Percentiles rank a stretch among this genome's conserved stretches.
phyloP scores from a whole-genome alignment of 495 filamentous ascomycete genomes.

The Physcia stellaris region DNA sequence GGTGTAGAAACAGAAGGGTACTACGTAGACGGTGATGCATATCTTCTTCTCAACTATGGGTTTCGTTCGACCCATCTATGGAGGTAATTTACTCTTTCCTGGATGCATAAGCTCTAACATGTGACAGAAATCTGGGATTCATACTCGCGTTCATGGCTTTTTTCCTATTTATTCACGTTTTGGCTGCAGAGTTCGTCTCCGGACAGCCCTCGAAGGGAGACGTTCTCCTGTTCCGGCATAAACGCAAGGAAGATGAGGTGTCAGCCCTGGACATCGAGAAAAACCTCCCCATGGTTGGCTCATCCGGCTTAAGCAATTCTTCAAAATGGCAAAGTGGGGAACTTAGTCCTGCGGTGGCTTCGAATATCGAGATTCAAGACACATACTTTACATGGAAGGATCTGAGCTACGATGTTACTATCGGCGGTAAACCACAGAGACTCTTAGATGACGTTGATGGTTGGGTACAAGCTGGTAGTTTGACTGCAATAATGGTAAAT shows the following conservation, averaged over 20 bases:
- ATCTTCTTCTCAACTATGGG: conserved; percentile 44
- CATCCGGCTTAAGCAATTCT: conserved; percentile 12
- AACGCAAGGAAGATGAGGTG: conserved; percentile 49
- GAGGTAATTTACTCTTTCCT: no score
- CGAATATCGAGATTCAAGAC: no score
- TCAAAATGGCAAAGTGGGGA: no score
- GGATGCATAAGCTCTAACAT: no score
- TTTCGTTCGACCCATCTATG: conserved; percentile 53
- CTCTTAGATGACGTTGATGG: conserved; percentile 76
- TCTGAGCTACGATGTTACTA: conserved; percentile 79
- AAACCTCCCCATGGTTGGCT: conserved; percentile 16
- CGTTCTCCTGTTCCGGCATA: conserved; percentile 72
- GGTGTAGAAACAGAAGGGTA: conserved; percentile 45
- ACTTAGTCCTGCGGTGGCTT: no score
- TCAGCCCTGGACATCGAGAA: conserved; percentile 40
- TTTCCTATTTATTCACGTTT: conserved; percentile 52
- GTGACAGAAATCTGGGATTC: conserved; percentile 78
- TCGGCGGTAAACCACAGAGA: conserved; percentile 60
- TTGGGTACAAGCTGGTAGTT: conserved; percentile 81
- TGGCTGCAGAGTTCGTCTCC: conserved; percentile 59
- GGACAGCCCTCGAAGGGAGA: conserved; percentile 77
- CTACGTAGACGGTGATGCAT: conserved; percentile 54
- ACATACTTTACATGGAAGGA: conserved; percentile 79
- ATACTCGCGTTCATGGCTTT: conserved; percentile 58
- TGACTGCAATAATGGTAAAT: conserved; percentile 67